Evolutionary conservation across 2,329 filamentous ascomycete genomes (phyloP).

Genomic region (Fusarium musae): DNA sequence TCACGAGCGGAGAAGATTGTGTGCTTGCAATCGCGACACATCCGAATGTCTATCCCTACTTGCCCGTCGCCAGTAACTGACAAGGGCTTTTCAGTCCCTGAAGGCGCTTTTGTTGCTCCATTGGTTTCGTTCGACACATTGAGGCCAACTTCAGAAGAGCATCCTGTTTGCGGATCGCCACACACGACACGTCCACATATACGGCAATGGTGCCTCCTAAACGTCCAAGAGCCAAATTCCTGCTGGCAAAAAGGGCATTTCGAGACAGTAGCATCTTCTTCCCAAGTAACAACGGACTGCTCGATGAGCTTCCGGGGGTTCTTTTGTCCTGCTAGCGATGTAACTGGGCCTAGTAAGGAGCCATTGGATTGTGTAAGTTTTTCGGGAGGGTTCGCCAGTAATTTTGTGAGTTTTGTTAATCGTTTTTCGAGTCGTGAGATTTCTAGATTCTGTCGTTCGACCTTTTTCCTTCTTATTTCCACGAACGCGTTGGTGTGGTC

Average conservation of each 20-base stretch:
- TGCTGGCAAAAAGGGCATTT: slow-evolving; percentile 96
- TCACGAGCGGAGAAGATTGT: slow-evolving; percentile 75
- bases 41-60: slow-evolving; percentile 82
- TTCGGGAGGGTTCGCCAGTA: slow-evolving; percentile 80
- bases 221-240: slow-evolving; percentile 92
- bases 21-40: slow-evolving; percentile 87
- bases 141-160: slow-evolving; percentile 85
- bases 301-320: slow-evolving; percentile 84
- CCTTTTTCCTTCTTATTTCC: slow-evolving; percentile 76
- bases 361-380: slow-evolving; percentile 64
- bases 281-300: slow-evolving; percentile 93
- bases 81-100: slow-evolving; percentile 56
- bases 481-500: slow-evolving; percentile 80
- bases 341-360: slow-evolving; percentile 69
- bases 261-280: slow-evolving; percentile 83
- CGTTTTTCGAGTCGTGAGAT: slow-evolving; percentile 91
- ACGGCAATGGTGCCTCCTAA: slow-evolving; percentile 92
- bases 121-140: slow-evolving; percentile 70
- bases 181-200: slow-evolving; percentile 95
- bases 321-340: slow-evolving; percentile 73
- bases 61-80: slow-evolving; percentile 53
- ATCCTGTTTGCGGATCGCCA: slow-evolving; percentile 83
- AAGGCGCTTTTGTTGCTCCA: slow-evolving; percentile 31
- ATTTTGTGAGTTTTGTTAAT: slow-evolving; percentile 86
- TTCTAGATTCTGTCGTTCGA: slow-evolving; percentile 89